Conservation (phyloP, 805 yeast species). For the Hanseniaspora meyeri region DNA sequence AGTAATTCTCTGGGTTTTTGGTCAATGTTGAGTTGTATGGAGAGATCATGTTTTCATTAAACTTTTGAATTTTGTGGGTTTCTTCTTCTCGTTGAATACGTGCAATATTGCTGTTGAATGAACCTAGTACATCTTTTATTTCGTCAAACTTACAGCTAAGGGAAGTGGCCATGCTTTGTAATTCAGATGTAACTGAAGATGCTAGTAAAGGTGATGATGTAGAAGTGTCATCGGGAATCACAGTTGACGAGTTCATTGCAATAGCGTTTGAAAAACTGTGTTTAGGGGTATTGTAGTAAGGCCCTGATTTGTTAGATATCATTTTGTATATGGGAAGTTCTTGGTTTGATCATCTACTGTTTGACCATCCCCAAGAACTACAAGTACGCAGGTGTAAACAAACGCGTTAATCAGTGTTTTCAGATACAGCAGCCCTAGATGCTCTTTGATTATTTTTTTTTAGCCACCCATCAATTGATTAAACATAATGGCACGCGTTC, state of each 20-base stretch:
- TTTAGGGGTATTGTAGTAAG: neutral
- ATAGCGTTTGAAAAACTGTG: neutral
- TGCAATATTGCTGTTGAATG: neutral
- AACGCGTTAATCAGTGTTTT: neutral
- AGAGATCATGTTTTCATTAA: neutral
- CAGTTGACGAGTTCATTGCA: neutral
- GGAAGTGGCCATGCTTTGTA: neutral
- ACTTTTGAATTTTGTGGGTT: neutral
- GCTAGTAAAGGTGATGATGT: neutral
- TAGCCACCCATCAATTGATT: neutral
- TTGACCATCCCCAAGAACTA: no score
- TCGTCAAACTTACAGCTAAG: neutral
- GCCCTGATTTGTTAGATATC: neutral
- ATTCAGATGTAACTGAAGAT: neutral
- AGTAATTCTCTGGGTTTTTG: neutral
- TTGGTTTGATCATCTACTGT: neutral
- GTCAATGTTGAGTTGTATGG: neutral
- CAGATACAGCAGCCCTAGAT: neutral
- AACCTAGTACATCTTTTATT: neutral
- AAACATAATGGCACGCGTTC: no score
- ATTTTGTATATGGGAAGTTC: neutral
- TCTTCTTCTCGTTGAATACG: neutral
- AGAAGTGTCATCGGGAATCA: neutral
- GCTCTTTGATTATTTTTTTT: no score
- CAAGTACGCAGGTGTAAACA: neutral